Base-by-base conservation (phyloP, 179 eudicot species). In the Heliamphora pulchella region DNA sequence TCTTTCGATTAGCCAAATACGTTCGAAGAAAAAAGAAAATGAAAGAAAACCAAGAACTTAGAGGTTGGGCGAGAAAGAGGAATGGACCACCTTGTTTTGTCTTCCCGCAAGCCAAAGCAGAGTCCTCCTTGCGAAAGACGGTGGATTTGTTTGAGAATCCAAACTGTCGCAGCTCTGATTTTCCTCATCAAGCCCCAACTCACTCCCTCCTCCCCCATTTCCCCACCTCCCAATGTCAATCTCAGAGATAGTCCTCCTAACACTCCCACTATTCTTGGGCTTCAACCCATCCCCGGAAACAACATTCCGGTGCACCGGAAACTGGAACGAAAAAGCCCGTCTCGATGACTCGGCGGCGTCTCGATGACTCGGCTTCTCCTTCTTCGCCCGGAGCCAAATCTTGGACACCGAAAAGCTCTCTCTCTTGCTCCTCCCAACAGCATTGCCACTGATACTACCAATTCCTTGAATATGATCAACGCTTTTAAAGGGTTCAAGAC, bases 391-490 rank as follows among this genome's bases (percentile, higher is more conserved):
- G 5, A 78, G 81, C 98, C 98, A 93, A 82, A 88, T 90, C 82
- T 90, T 93, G 0, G 97, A 94, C 1, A 91, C 20, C 2, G 97
- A 95, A 77, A 91, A 90, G 67, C 97, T 89, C 71, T 89, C 97
- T 22, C 81, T 85, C 39, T 69, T 70, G 54, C 85, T 83, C 71
- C 64, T 85, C 53, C 82, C 87, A 70, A 47, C 55, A 11, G 20
- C 83, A 0, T 13, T 70, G 13, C 64, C 61, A 50, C 10, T 51
- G 47, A 57, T 69, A 65, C 58, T 63, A 65, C 76, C 63, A 63
- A 67, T 50, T n/a, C 62, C 44, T 31, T 54, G 77, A 53, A n/a
- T 55, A 17, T 31, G 39, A 31, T 74, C 69, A 83, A 62, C 68
- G 53, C 66, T 75, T 70, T n/a, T 85, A 46, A 83, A 83, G 2